Evolutionary conservation across 768 basidiomycete genomes (phyloP).

Genomic region (Lactifluus subvellereus): DNA sequence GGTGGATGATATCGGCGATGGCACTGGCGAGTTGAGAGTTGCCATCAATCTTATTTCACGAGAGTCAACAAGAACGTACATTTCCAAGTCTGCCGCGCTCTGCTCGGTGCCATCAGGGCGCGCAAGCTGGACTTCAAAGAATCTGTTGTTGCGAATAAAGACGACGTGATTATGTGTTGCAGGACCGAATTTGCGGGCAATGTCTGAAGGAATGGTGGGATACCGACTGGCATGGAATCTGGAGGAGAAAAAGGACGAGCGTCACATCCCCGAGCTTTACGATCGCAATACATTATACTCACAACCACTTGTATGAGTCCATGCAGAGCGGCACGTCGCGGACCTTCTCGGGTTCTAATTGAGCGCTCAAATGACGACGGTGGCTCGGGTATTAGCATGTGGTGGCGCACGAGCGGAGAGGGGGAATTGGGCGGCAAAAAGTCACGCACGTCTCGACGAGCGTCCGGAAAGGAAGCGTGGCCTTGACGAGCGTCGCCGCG

Average conservation of each 20-base stretch:
- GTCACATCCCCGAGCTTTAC: too few species aligned
- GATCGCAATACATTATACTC: slow-evolving; percentile 27
- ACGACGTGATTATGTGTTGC: slow-evolving; percentile 78
- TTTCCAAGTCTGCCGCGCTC: slow-evolving; percentile 77
- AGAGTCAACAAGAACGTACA: slow-evolving; percentile 33
- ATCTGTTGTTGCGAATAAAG: slow-evolving; percentile 86
- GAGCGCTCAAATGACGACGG: slow-evolving; percentile 40
- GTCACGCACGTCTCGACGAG: slow-evolving; percentile 68
- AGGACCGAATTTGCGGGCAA: slow-evolving; percentile 74
- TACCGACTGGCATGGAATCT: slow-evolving; percentile 93
- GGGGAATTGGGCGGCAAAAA: not conserved
- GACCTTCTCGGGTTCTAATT: slow-evolving; percentile 84
- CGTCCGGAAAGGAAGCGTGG: slow-evolving; percentile 77
- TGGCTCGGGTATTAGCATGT: not conserved
- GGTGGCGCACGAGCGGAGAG: too few species aligned
- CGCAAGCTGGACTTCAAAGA: slow-evolving; percentile 75
- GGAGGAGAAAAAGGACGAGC: not conserved
- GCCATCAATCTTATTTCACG: not conserved
- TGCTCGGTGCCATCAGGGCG: slow-evolving; percentile 61
- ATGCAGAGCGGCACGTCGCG: slow-evolving; percentile 77
- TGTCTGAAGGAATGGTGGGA: slow-evolving; percentile 78
- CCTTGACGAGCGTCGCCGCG: slow-evolving; percentile 79
- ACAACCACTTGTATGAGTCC: slow-evolving; percentile 94
- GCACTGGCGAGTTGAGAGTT: slow-evolving; percentile 38
- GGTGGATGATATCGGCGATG: slow-evolving; percentile 61